Percentiles rank a stretch among this genome's conserved stretches.
Evolutionary conservation across 2,329 filamentous ascomycete species (phyloP).

Genomic region (Colletotrichum trifolii): DNA sequence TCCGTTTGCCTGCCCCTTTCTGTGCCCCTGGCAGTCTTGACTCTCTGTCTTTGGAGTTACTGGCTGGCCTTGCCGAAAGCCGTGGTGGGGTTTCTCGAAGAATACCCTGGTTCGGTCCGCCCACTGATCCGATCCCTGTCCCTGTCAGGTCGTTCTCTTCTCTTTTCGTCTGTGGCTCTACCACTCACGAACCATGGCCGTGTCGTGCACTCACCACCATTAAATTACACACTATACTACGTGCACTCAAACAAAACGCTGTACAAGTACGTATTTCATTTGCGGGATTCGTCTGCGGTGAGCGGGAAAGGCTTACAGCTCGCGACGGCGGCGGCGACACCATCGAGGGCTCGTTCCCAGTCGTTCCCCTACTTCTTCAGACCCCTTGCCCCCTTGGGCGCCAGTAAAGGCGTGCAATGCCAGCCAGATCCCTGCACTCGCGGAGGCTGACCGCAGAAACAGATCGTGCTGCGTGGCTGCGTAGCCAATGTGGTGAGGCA

Average conservation of each 20-base stretch:
- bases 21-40: not conserved
- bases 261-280: not conserved
- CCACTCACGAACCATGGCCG: too few relatives aligned
- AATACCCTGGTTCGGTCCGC: slow-evolving; percentile 38
- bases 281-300: slow-evolving; percentile 14
- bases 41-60: slow-evolving; percentile 4
- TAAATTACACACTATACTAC: too few relatives aligned
- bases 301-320: slow-evolving; percentile 23
- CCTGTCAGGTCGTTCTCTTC: slow-evolving; percentile 16
- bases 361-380: slow-evolving; percentile 14
- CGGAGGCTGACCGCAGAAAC: slow-evolving; percentile 9
- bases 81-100: slow-evolving; percentile 15
- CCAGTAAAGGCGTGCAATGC: slow-evolving; percentile 21
- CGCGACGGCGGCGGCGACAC: slow-evolving; percentile 35
- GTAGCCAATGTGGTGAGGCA: slow-evolving; percentile 32
- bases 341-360: slow-evolving; percentile 13
- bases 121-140: slow-evolving; percentile 27
- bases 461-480: slow-evolving; percentile 9
- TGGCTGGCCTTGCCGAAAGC: slow-evolving; percentile 31
- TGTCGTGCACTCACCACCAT: too few relatives aligned
- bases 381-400: slow-evolving; percentile 13
- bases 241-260: slow-evolving; percentile 8
- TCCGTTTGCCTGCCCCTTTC: slow-evolving; percentile 21
- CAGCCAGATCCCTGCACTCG: slow-evolving; percentile 16
- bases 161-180: not conserved